These are phyloP conservation scores for Solanum hybrid DNA, from an alignment of 305 asterid species.

Conservation along the genomic window DNA sequence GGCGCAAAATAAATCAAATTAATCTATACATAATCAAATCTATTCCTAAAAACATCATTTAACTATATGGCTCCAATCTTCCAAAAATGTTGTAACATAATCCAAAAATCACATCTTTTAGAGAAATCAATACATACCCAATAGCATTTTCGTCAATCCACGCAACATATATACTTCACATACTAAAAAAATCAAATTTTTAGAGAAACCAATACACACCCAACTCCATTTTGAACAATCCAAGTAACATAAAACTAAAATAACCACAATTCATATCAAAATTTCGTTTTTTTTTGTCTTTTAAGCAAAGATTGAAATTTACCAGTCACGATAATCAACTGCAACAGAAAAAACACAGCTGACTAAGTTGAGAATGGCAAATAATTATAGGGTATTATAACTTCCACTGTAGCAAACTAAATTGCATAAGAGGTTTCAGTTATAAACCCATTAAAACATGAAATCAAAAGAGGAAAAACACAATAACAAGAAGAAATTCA, in stretches of 20 bases:
- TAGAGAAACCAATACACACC: not conserved
- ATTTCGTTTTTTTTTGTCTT: not conserved
- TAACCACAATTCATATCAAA: not conserved
- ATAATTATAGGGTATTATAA: not conserved
- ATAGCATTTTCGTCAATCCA: not conserved
- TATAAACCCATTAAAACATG: not conserved
- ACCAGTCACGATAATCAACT: conserved; percentile 9
- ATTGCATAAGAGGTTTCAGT: not conserved
- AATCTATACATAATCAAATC: not conserved
- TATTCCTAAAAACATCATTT: not conserved
- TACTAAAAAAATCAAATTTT: not conserved
- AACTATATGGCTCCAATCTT: not conserved
- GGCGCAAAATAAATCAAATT: conserved; percentile 13
- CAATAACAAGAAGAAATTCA: not conserved
- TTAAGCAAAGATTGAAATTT: not conserved
- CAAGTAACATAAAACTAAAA: not conserved
- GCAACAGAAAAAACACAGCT: not conserved
- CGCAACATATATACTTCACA: not conserved
- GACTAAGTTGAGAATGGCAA: conserved; percentile 13
- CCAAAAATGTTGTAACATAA: not conserved
- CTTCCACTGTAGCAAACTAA: not conserved
- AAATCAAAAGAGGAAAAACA: not conserved
- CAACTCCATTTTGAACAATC: not conserved
- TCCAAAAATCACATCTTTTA: not conserved
- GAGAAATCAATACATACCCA: not conserved